Percentiles rank a stretch among this genome's conserved stretches.
Conservation (phyloP, 495 filamentous ascomycete species). For the Baudoinia panamericana region DNA sequence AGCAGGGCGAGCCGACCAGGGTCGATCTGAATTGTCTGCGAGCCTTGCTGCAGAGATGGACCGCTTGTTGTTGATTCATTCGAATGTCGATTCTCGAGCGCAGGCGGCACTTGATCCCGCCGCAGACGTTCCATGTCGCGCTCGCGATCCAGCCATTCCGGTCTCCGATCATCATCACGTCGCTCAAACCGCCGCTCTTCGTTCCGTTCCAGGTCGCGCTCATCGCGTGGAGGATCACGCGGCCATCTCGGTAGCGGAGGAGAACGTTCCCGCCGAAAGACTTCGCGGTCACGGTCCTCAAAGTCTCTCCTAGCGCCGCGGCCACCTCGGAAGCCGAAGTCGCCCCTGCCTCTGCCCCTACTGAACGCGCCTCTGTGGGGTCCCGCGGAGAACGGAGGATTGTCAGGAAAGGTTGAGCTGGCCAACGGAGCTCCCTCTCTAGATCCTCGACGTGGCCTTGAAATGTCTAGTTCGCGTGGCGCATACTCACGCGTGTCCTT, state of each 20-base stretch:
- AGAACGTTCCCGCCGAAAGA: constrained; percentile 51
- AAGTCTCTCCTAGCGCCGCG: constrained; percentile 29
- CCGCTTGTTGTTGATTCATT: constrained; percentile 6
- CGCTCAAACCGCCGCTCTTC: constrained; percentile 27
- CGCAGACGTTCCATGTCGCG: constrained; percentile 23
- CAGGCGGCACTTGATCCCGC: constrained; percentile 16
- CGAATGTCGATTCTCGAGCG: constrained; percentile 4
- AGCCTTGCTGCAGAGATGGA: background rate
- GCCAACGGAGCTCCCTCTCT: constrained; percentile 53
- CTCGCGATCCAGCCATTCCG: constrained; percentile 24
- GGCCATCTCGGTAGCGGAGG: constrained; percentile 22
- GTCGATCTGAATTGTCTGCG: constrained; percentile 12
- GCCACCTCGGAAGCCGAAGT: constrained; percentile 19
- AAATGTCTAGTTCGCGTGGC: constrained; percentile 30
- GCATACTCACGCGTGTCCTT: constrained; percentile 27
- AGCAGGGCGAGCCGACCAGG: constrained; percentile 17
- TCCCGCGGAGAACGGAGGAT: constrained; percentile 39
- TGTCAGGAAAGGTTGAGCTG: constrained; percentile 55
- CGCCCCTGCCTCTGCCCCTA: constrained; percentile 41
- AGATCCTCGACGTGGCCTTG: constrained; percentile 43
- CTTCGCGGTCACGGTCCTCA: constrained; percentile 39
- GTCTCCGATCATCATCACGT: constrained; percentile 47
- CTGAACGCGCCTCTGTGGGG: constrained; percentile 47
- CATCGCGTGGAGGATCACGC: constrained; percentile 24
- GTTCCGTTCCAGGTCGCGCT: constrained; percentile 25